Evolutionary conservation across 2,329 filamentous ascomycete genomes (phyloP), one percentile per base, ranked within the genome.

Genomic region (Fusarium kyushuense): DNA sequence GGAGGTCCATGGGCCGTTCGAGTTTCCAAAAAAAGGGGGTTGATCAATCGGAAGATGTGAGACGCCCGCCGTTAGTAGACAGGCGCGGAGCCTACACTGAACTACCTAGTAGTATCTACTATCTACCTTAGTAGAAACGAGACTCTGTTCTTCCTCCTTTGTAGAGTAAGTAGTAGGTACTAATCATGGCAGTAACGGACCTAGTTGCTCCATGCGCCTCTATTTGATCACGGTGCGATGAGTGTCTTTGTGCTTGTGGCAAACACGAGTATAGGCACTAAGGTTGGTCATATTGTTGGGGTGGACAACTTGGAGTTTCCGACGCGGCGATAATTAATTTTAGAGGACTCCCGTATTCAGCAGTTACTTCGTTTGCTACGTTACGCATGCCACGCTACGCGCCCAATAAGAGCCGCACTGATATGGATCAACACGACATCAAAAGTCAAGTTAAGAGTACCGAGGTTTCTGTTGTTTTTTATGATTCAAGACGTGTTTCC

Each of bases 11-110:
- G 43, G 60, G 21, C 57, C 54, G 53, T 72, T 58, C 56, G 54
- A 69, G 55, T 57, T 69, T 69, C 67, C 64, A 49, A 69, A 71
- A 68, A 72, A 72, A 67, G 58, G 70, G 70, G 70, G 38, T 58
- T 58, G 45, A 59, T 55, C 67, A 65, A 69, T 54, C 66, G 57
- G 68, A 71, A 58, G 52, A 56, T 41, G 65, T 54, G 51, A 64
- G 61, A 56, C 46, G 38, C 30, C 47, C 60, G 54, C 48, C 62
- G 29, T 55, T 48, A 46, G 35, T 63, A 25, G 49, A 67, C 64
- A 61, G 63, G 51, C 58, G 45, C 62, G 47, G 58, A 63, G 52
- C 27, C 42, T 30, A 25, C 42, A 7, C 25, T 45, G n/a, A 19
- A 19, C 27, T 27, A 27, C 7, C 23, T 25, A n/a, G n/a, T 25